Evolutionary conservation across 805 yeast genomes (phyloP).

Genomic region (Yarrowia hollandica): DNA sequence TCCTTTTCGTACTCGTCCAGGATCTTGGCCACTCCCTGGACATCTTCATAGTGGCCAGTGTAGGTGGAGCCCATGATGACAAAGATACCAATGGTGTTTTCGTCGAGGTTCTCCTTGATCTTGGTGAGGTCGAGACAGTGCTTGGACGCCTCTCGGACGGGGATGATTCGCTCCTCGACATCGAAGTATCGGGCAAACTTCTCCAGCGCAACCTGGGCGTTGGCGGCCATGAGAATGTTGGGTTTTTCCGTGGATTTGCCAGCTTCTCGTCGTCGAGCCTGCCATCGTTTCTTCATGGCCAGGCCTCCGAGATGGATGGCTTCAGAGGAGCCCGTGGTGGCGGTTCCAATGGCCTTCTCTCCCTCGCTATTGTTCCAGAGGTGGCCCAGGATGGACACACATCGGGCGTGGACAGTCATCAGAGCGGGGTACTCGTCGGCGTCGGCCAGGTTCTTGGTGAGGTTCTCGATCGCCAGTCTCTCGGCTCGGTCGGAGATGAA

Average conservation of each 20-base stretch:
- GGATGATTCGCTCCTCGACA: constrained; percentile 77
- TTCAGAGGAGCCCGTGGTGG: constrained; percentile 92
- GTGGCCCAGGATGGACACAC: constrained; percentile 74
- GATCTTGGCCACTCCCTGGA: constrained; percentile 58
- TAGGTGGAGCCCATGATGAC: constrained; percentile 89
- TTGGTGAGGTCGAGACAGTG: constrained; percentile 63
- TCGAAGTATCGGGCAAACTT: constrained; percentile 93
- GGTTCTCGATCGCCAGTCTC: constrained; percentile 62
- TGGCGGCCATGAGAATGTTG: constrained; percentile 86
- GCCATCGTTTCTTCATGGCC: constrained; percentile 91
- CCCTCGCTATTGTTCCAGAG: constrained; percentile 73
- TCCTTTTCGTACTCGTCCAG: constrained; percentile 68
- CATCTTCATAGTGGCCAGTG: constrained; percentile 89
- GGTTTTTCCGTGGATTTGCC: constrained; percentile 68
- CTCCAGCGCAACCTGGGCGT: constrained; percentile 92
- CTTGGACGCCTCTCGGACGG: constrained; percentile 59
- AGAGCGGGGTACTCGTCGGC: constrained; percentile 90
- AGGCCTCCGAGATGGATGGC: constrained; percentile 93
- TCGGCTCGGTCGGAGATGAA: constrained; percentile 55
- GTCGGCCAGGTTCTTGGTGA: constrained; percentile 87
- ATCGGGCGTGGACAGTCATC: constrained; percentile 75
- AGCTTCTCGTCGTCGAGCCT: constrained; percentile 55
- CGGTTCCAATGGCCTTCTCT: constrained; percentile 69
- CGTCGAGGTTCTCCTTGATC: constrained; percentile 70
- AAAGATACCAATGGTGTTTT: constrained; percentile 88